phyloP scores from a whole-genome alignment of 2,329 filamentous ascomycete species.

The Corynespora cassiicola region DNA sequence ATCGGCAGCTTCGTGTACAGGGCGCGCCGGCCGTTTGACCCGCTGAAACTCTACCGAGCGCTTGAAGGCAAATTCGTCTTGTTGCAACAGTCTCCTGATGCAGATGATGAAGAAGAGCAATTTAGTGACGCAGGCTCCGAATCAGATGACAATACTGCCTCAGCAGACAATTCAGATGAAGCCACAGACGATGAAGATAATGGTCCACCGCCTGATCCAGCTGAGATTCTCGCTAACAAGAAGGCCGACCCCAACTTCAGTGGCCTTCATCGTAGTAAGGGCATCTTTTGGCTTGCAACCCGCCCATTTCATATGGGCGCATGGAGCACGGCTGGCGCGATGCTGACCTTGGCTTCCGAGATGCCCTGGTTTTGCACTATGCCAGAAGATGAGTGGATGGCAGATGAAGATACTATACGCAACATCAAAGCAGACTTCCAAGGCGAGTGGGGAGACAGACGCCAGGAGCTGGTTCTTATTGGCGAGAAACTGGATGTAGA shows the following conservation, averaged over 20 bases:
- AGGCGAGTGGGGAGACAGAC: conserved; percentile 68
- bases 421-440: conserved; percentile 59
- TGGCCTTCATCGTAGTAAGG: conserved; percentile 68
- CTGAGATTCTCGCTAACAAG: conserved; percentile 62
- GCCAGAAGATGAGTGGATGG: conserved; percentile 58
- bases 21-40: conserved; percentile 55
- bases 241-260: conserved; percentile 59
- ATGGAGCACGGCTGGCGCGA: conserved; percentile 70
- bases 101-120: conserved; percentile 36
- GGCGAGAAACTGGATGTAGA: conserved; percentile 66
- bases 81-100: conserved; percentile 46
- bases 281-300: conserved; percentile 66
- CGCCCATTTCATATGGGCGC: conserved; percentile 63
- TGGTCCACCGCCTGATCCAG: conserved; percentile 33
- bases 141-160: conserved; percentile 22
- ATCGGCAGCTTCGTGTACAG: conserved; percentile 75
- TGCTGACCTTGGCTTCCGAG: conserved; percentile 66
- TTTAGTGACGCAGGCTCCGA: conserved; percentile 13
- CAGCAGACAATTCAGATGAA: conserved; percentile 21
- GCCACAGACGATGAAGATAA: conserved; percentile 42
- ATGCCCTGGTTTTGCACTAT: conserved; percentile 67
- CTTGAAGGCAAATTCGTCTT: conserved; percentile 53
- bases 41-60: conserved; percentile 47
- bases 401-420: conserved; percentile 54
- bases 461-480: conserved; percentile 77